Base-by-base conservation (phyloP, 2,329 filamentous ascomycete genomes). In the Penicillium sp. region DNA sequence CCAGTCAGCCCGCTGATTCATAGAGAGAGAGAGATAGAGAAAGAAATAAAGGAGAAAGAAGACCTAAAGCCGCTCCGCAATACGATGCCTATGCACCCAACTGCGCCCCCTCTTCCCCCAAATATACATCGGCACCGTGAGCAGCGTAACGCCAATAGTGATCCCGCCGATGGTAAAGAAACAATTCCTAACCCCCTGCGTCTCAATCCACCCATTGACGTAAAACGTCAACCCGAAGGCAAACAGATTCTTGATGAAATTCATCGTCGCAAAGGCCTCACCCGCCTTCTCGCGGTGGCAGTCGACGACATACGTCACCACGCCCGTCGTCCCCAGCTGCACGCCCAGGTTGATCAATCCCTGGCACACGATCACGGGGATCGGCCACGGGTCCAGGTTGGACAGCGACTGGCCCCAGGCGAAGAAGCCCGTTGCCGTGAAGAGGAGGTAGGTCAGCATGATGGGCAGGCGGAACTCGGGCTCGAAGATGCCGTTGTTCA, bases 401-500 rank as follows among this genome's bases (percentile, higher is more conserved):
- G 67, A 61, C 13, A 72, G 66, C 3, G 72, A 70, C 65, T 75
- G 70, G 67, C 75, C 71, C 70, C 69, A 72, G 46, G 72, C 74
- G 60, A 78, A 78, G 69, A 79, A 78, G 44, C 77, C 77, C 0
- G 70, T 72, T 19, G 71, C 74, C 0, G 76, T 78, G 52, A 78
- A 75, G 49, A 74, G 50, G 8, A 78, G 65, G 56, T 75, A 75
- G 8, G 71, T 70, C 0, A 70, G 57, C 71, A 78, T 75, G 63
- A 79, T 70, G 3, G 76, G 76, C 5, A 78, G 70, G 38, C 77
- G 76, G 67, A 79, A 79, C 58, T 79, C 76, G 5, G 76, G 76
- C 60, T 79, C 69, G 46, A 77, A 79, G 11, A 72, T 74, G 7
- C 77, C 77, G 8, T 71, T 70, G 61, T 79, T 79, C 38, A 60